Evolutionary conservation across 306 rosid species (phyloP), one percentile per base, ranked within the genome.

Genomic region (Vicia villosa): DNA sequence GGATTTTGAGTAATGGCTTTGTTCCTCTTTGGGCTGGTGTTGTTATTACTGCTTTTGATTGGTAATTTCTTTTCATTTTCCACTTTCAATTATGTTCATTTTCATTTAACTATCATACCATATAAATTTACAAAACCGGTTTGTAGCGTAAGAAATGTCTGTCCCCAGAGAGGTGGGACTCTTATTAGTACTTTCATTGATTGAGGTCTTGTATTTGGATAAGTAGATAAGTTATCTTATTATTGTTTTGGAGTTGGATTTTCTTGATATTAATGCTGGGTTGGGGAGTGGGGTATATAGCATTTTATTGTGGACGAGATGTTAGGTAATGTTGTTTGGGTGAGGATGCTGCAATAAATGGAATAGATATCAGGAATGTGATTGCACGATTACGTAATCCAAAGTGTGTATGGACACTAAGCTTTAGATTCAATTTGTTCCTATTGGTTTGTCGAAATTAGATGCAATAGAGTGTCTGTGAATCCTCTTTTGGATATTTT

Each of bases 21-120:
- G 77, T 95, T 43, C 99, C 99, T 2, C 96, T 95, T 19, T 95
- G 99, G 99, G 79, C 92, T 11, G 99, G 99, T 17, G 99, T 95
- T 55, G 41, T 85, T 72, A 85, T 95, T 61, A 94, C 99, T 5
- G 97, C 99, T 61, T 77, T 79, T 4, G 98, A 93, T 79, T 93
- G 98, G 97, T 93, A 74, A 70, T 30, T 6, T 10, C 41, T 2
- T 10, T 37, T 10, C 41, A 4, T 10, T 37, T 32, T 24, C 57
- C 1, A 40, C 12, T 40, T 40, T 0, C 45, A 9, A 40, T 40
- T 40, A 0, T 38, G 12, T 1, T 38, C 1, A 1, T 40, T 11
- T 2, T 32, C 8, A 32, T 32, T 5, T 4, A 5, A 30, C 7
- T 30, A 5, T 4, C 0, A 28, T 28, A 3, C n/a, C n/a, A n/a